Evolutionary conservation across 768 basidiomycete genomes (phyloP).

Genomic region (Tulasnella sp.): DNA sequence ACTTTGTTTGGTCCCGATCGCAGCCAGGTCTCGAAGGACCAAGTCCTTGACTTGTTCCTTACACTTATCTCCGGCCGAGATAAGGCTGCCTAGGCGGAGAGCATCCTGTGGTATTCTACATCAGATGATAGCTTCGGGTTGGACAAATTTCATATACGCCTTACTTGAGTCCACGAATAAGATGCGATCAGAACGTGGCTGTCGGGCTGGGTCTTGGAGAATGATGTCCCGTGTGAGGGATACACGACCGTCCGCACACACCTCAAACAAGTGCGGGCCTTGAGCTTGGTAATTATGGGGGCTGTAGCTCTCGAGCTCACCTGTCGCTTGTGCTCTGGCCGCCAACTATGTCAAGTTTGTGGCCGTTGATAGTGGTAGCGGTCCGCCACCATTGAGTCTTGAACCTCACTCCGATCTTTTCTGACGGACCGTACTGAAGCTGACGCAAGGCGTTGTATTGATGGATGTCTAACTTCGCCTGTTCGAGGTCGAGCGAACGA

Average conservation of each 20-base stretch:
- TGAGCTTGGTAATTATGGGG: conserved; percentile 29
- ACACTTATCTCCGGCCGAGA: conserved; percentile 13
- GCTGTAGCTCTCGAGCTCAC: conserved; percentile 28
- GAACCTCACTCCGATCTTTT: conserved; percentile 31
- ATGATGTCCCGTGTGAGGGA: conserved; percentile 28
- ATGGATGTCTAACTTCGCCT: conserved; percentile 18
- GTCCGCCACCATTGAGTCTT: conserved; percentile 27
- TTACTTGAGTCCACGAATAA: conserved; percentile 28
- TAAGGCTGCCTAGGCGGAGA: conserved; percentile 28
- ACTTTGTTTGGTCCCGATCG: no score
- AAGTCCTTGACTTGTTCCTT: conserved; percentile 19
- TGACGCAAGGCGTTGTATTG: conserved; percentile 28
- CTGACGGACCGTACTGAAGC: conserved; percentile 26
- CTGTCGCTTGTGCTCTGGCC: conserved; percentile 34
- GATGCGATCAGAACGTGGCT: conserved; percentile 29
- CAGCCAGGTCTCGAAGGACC: conserved; percentile 25
- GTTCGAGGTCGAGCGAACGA: conserved; percentile 21
- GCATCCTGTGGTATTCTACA: conserved; percentile 25
- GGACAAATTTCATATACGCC: neutral
- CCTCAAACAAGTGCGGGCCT: no score
- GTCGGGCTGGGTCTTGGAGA: conserved; percentile 19
- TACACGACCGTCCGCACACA: conserved; percentile 34
- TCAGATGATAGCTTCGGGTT: neutral
- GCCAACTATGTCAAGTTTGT: conserved; percentile 26
- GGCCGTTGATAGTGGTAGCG: conserved; percentile 15